These are phyloP conservation scores for Hymenoscyphus occultus DNA, from an alignment of 2,329 filamentous ascomycete species.

Conservation along the genomic window DNA sequence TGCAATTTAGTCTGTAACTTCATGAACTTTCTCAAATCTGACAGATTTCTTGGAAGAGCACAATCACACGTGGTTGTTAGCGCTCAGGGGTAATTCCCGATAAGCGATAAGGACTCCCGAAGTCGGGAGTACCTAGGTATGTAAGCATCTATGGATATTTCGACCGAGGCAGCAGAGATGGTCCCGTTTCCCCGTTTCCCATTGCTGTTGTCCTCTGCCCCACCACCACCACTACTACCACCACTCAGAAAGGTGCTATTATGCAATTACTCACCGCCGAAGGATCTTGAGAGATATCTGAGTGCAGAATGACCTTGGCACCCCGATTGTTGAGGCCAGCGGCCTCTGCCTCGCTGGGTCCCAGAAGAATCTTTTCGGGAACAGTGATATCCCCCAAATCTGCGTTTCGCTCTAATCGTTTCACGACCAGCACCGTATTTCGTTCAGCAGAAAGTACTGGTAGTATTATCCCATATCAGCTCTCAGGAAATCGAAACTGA, in stretches of 20 bases:
- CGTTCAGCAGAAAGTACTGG: slow-evolving; percentile 12
- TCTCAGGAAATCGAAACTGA: not conserved
- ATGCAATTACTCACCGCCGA: not conserved
- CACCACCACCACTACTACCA: not conserved
- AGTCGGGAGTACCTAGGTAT: not conserved
- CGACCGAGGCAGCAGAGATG: not conserved
- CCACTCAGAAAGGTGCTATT: not conserved
- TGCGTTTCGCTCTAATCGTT: slow-evolving; percentile 11
- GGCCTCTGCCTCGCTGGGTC: slow-evolving; percentile 6
- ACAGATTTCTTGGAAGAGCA: too few relatives aligned
- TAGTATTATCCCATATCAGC: not conserved
- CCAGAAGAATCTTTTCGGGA: slow-evolving; percentile 8
- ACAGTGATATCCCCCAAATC: slow-evolving; percentile 11
- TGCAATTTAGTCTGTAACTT: too few relatives aligned
- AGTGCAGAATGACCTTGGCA: slow-evolving; percentile 15
- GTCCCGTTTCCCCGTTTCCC: not conserved
- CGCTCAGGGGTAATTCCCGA: not conserved
- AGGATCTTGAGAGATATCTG: not conserved
- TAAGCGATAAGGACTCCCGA: not conserved
- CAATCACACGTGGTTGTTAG: not conserved
- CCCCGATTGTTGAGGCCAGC: slow-evolving; percentile 12
- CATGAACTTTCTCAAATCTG: too few relatives aligned
- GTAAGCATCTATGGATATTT: not conserved
- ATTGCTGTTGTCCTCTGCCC: not conserved
- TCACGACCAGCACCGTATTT: slow-evolving; percentile 12